Evolutionary conservation across 768 basidiomycete genomes (phyloP), one percentile per base, ranked within the genome.

Genomic region (Mycena belliarum): DNA sequence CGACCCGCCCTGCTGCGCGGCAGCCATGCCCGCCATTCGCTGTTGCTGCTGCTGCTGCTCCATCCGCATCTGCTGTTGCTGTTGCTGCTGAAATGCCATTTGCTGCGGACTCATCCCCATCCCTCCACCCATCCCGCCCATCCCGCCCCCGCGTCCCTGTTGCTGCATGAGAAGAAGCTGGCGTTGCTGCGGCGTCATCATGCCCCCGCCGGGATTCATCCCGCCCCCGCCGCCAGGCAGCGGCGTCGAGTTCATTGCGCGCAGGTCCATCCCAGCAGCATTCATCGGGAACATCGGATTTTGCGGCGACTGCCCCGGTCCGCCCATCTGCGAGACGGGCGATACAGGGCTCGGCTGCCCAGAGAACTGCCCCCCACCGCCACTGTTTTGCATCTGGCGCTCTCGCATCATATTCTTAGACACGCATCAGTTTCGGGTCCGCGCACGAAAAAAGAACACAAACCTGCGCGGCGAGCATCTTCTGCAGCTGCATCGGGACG

Each of bases 401-500:
- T 65, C 59, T 24, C 63, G 67, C 37, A 70, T 63, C 29, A 63
- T 59, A 24, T 46, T 44, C 64, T 60, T 53, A 46, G 26, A 28
- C 32, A 21, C 16, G 44, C 15, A 14, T 55, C 52, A 57, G 37
- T 43, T 23, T 43, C 42, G 1, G 23, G 40, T 8, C n/a, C 21
- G 1, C 14, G 12, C 24, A 28, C 24, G 26, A 37, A 24, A 32
- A 25, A 33, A 48, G 56, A 25, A 44, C 40, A 51, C 49, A 54
- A 57, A 86, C 86, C 76, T 84, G 83, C 15, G 81, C 66, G 52
- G 70, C 57, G 33, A 81, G 69, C 70, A 89, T 73, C 66, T 77
- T 83, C 69, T 87, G 86, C 60, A 89, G 65, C 71, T 90, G 87
- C 64, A 78, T 72, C 56, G 75, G 80, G 2, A 76, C 40, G 11